Percentiles rank a stretch among this genome's conserved stretches.
phyloP scores from a whole-genome alignment of 371 early-diverging fungal genomes.

The Coemansia sp. region DNA sequence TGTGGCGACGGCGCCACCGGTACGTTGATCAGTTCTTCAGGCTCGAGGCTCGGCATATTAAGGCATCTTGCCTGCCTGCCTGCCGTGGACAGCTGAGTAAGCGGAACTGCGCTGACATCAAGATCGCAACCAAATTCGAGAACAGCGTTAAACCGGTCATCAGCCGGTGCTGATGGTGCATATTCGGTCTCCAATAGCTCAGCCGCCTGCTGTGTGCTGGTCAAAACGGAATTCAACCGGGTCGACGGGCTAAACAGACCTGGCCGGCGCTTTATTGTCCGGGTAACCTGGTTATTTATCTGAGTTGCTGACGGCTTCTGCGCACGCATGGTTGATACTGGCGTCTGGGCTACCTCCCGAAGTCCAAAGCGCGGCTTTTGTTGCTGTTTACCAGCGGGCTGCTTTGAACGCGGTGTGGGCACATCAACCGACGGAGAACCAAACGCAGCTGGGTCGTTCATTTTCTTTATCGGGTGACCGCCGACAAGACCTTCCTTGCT shows the following conservation, averaged over 20 bases:
- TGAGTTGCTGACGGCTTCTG: not conserved
- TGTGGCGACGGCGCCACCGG: not conserved
- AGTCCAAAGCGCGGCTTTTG: constrained; percentile 14
- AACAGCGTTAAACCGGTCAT: constrained; percentile 22
- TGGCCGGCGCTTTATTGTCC: constrained; percentile 27
- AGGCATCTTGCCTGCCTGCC: constrained; percentile 15
- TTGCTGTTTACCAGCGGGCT: constrained; percentile 11
- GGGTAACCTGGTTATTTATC: constrained; percentile 19
- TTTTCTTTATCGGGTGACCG: constrained; percentile 10
- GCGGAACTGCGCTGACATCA: constrained; percentile 30
- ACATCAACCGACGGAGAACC: constrained; percentile 22
- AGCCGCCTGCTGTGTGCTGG: not conserved
- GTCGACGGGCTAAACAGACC: constrained; percentile 24
- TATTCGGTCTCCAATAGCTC: constrained; percentile 46
- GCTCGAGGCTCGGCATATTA: constrained; percentile 18
- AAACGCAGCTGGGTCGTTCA: constrained; percentile 6
- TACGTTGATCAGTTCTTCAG: constrained; percentile 25
- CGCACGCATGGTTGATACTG: not conserved
- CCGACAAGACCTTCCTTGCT: constrained; percentile 7
- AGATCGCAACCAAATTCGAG: constrained; percentile 44
- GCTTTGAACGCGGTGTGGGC: constrained; percentile 28
- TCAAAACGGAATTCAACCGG: not conserved
- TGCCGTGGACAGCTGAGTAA: constrained; percentile 27
- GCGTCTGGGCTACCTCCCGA: constrained; percentile 27
- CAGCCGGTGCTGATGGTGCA: constrained; percentile 24